Evolutionary conservation across 495 filamentous ascomycete genomes (phyloP), one percentile per base, ranked within the genome.

Genomic region (Penicillium canariense): DNA sequence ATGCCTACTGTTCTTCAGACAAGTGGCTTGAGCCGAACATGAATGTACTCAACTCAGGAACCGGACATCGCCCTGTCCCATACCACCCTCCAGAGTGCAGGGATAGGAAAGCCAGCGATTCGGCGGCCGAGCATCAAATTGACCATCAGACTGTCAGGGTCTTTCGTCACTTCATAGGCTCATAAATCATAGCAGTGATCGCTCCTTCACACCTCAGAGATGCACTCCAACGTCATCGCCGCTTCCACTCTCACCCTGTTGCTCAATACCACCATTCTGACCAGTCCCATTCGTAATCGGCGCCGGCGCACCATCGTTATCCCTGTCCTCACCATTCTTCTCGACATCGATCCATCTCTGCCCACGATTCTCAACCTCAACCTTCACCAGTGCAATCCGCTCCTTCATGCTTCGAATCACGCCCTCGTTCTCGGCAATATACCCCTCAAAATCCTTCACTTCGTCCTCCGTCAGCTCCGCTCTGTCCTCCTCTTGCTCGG

Each of bases 331-430:
- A 32, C 34, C 44, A 36, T 11, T 60, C 64, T 34, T 61, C 48
- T 71, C 71, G 56, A 70, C 63, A 62, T 88, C 85, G 48, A 77
- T 69, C 90, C 89, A 95, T 57, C 65, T 74, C 68, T 84, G 71
- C 2, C 91, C 91, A 18, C 91, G 78, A 26, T 70, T 59, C 74
- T 96, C 90, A 3, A 94, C 83, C 77, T 96, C 91, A 50, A 53
- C 67, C 65, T 81, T 84, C 52, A 96, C 67, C 39, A 93, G 63
- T 39, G 54, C 67, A 59, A 96, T 80, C 60, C 91, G 77, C 73
- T 84, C 83, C 45, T 81, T 74, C 86, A 93, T 93, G 45, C 88
- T 77, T 34, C 53, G 69, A 31, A 93, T 84, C 40, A 96, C 90
- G 5, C 71, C 70, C 58, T 87, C 77, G 68, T 96, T 96, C 73